Evolutionary conservation across 2,329 filamentous ascomycete genomes (phyloP).

Genomic region (Talaromyces sp.): DNA sequence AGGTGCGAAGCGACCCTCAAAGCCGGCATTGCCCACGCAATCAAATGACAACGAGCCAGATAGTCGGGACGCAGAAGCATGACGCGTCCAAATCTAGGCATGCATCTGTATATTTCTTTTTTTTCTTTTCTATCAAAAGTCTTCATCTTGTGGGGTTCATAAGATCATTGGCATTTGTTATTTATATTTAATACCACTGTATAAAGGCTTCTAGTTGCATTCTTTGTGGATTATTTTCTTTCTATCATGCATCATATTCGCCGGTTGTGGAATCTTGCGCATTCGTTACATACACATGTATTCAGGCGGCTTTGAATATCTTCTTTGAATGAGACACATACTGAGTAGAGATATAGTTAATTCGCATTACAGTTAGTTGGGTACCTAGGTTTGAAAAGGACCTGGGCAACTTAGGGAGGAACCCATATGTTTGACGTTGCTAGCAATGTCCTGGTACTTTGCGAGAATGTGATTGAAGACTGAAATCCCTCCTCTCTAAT

Average conservation of each 20-base stretch:
- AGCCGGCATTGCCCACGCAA: not conserved
- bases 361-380: not conserved
- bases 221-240: not conserved
- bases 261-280: not conserved
- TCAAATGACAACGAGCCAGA: not conserved
- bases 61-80: not conserved
- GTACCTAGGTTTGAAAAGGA: no score
- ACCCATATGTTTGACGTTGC: no score
- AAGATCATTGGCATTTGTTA: not conserved
- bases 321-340: not conserved
- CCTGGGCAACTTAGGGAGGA: no score
- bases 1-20: slow-evolving; percentile 11
- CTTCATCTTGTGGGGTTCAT: not conserved
- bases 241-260: not conserved
- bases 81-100: not conserved
- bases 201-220: slow-evolving; percentile 1
- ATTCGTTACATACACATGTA: not conserved
- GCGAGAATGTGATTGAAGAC: no score
- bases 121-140: not conserved
- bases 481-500: no score
- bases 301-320: not conserved
- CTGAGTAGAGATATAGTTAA: not conserved
- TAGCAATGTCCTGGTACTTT: no score
- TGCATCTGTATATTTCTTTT: not conserved
- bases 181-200: slow-evolving; percentile 11